These are phyloP conservation scores for Neophaeococcomyces aloes DNA, from an alignment of 2,329 filamentous ascomycete species.

Conservation along the genomic window DNA sequence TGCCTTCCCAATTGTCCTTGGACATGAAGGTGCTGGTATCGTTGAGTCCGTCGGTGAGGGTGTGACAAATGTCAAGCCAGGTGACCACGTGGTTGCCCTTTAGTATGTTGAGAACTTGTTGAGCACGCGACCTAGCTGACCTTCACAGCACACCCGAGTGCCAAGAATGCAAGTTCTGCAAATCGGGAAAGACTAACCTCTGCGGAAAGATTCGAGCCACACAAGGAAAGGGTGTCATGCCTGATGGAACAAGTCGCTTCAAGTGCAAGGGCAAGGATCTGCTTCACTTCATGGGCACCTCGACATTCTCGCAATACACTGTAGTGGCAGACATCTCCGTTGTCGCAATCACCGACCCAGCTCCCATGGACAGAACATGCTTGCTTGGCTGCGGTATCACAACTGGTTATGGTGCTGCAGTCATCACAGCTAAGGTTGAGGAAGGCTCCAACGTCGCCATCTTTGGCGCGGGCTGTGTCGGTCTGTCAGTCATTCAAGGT, in stretches of 20 bases:
- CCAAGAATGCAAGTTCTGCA: conserved; percentile 98
- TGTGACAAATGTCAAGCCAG: conserved; percentile 85
- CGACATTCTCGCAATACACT: conserved; percentile 97
- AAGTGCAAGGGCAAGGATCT: conserved; percentile 89
- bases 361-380: conserved; percentile 92
- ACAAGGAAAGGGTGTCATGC: conserved; percentile 93
- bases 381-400: conserved; percentile 97
- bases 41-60: conserved; percentile 91
- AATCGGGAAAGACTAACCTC: conserved; percentile 97
- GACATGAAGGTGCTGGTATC: conserved; percentile 83
- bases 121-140: conserved; percentile 6
- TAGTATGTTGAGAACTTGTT: conserved; percentile 50
- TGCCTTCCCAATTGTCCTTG: conserved; percentile 78
- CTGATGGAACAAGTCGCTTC: conserved; percentile 91
- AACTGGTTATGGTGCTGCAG: conserved; percentile 90
- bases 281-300: conserved; percentile 98
- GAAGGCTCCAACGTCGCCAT: conserved; percentile 80
- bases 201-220: conserved; percentile 98
- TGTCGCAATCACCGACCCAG: conserved; percentile 79
- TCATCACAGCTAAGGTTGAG: conserved; percentile 86
- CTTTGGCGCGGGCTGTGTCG: conserved; percentile 93
- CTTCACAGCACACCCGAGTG: conserved; percentile 81
- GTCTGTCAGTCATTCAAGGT: conserved; percentile 88
- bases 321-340: conserved; percentile 98
- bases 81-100: conserved; percentile 81